Conservation (phyloP, 345 rosid species). For the Trapa incisa region DNA sequence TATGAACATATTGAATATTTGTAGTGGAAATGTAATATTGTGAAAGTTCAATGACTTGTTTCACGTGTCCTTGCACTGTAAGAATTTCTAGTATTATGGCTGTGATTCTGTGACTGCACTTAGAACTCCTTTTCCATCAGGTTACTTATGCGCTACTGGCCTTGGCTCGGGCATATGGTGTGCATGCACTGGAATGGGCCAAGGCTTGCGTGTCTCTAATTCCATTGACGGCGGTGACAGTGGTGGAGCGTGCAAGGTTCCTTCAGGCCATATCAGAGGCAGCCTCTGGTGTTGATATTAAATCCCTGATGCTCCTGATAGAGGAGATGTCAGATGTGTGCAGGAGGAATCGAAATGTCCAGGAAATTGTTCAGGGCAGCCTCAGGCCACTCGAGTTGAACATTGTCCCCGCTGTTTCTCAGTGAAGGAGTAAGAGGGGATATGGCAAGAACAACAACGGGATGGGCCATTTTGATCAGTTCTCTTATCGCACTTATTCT, state of each 20-base stretch:
- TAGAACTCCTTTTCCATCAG: conserved; percentile 18
- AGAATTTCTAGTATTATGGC: not conserved
- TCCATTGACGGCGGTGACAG: conserved; percentile 71
- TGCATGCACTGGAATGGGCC: conserved; percentile 72
- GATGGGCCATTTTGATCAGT: conserved; percentile 39
- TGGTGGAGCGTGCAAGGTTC: conserved; percentile 55
- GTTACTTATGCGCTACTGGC: conserved; percentile 72
- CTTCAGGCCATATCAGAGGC: conserved; percentile 62
- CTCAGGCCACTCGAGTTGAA: conserved; percentile 74
- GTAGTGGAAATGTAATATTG: not conserved
- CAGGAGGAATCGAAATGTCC: conserved; percentile 84
- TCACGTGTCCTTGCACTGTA: no score
- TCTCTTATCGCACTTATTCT: conserved; percentile 6
- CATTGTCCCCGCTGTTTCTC: conserved; percentile 29
- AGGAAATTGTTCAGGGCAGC: conserved; percentile 84
- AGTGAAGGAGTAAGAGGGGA: conserved; percentile 7
- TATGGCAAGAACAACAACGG: not conserved
- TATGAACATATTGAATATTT: not conserved
- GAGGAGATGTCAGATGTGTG: conserved; percentile 94
- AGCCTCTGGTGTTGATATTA: conserved; percentile 60
- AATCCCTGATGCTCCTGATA: conserved; percentile 40
- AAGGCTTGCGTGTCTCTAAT: conserved; percentile 51
- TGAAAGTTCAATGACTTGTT: no score
- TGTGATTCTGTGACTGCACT: not conserved
- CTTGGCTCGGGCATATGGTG: conserved; percentile 49